Conservation (phyloP, 352 stramenopile species). For the Albugo laibachii region DNA sequence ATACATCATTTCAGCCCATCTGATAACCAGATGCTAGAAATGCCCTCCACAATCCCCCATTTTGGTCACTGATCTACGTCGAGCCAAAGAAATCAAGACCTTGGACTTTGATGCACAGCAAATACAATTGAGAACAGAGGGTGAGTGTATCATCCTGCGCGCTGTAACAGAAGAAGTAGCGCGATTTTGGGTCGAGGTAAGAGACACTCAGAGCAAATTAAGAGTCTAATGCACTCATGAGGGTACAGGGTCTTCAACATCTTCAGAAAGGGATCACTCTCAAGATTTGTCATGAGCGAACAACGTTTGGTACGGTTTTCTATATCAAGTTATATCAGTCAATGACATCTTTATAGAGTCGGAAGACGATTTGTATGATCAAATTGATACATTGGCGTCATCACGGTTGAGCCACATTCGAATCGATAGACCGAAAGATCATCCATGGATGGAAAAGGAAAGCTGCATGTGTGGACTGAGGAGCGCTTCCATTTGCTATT, state of each 20-base stretch:
- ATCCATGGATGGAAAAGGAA: no score
- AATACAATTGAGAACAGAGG: conserved; percentile 40
- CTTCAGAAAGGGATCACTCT: conserved; percentile 25
- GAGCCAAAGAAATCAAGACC: not conserved
- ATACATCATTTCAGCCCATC: no score
- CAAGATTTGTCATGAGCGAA: conserved; percentile 19
- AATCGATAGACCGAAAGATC: no score
- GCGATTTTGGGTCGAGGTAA: conserved; percentile 47
- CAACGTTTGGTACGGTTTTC: conserved; percentile 17
- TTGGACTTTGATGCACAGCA: conserved; percentile 12
- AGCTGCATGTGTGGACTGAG: no score
- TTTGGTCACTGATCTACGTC: not conserved
- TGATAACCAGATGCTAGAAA: no score
- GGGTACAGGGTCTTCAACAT: conserved; percentile 19
- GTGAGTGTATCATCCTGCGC: conserved; percentile 37
- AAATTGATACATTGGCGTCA: conserved; percentile 40
- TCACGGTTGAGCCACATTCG: no score
- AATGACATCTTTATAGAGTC: conserved; percentile 19
- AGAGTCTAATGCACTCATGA: not conserved
- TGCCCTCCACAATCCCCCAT: not conserved
- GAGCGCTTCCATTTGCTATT: no score
- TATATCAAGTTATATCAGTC: not conserved
- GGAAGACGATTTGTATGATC: conserved; percentile 49
- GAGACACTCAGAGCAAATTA: not conserved
- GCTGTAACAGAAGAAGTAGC: conserved; percentile 43